These are phyloP conservation scores for Fusarium sublunatum DNA, from an alignment of 2,329 filamentous ascomycete genomes.

Conservation along the genomic window DNA sequence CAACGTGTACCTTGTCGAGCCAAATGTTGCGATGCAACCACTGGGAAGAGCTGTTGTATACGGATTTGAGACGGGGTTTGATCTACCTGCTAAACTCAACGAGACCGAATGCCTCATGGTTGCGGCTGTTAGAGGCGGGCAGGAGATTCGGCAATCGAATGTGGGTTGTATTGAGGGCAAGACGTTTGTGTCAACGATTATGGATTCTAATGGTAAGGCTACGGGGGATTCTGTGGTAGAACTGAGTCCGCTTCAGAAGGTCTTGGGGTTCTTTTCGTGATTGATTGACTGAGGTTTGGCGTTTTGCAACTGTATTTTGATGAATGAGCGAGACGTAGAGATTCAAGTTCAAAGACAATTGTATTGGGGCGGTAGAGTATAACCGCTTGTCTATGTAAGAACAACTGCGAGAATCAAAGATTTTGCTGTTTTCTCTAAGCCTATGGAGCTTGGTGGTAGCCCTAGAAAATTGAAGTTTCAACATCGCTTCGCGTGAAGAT, in stretches of 20 bases:
- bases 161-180: conserved; percentile 30
- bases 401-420: too few relatives aligned
- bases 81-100: conserved; percentile 27
- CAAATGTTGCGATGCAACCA: background rate
- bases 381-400: too few relatives aligned
- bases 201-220: conserved; percentile 6
- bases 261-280: conserved; percentile 8
- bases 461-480: too few relatives aligned
- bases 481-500: too few relatives aligned
- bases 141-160: conserved; percentile 40
- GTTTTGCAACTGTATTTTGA: background rate
- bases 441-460: too few relatives aligned
- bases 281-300: background rate
- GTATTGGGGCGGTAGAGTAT: too few relatives aligned
- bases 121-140: conserved; percentile 29
- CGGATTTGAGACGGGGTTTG: conserved; percentile 45
- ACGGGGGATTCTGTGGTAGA: conserved; percentile 1
- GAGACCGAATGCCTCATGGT: conserved; percentile 37
- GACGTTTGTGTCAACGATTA: conserved; percentile 29
- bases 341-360: too few relatives aligned
- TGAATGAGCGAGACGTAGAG: background rate
- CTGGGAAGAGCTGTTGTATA: conserved; percentile 1
- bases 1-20: conserved; percentile 34
- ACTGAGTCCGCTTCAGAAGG: conserved; percentile 19
- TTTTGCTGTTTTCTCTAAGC: too few relatives aligned